Conservation (phyloP, 2,329 filamentous ascomycete genomes). For the Nemania serpens region DNA sequence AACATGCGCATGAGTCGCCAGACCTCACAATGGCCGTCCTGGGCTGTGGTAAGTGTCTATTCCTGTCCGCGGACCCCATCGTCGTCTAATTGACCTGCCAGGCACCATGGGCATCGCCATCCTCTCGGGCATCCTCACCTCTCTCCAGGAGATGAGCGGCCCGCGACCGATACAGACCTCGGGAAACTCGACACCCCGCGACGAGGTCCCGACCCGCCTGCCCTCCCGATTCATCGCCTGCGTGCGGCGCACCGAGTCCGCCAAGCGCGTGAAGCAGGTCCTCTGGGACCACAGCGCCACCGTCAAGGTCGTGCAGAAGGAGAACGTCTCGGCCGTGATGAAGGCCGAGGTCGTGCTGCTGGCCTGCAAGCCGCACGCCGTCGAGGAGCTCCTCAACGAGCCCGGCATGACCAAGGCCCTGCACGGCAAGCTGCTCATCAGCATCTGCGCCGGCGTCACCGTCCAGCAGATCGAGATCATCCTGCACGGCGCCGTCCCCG, state of each 20-base stretch:
- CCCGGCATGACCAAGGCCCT: constrained; percentile 74
- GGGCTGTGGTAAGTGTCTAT: constrained; percentile 69
- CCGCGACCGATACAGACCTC: constrained; percentile 52
- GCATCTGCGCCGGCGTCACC: constrained; percentile 78
- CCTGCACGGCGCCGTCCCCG: constrained; percentile 61
- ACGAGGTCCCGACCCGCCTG: constrained; percentile 60
- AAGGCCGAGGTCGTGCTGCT: constrained; percentile 76
- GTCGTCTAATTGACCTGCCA: constrained; percentile 40
- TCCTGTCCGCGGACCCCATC: neutral
- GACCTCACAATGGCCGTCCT: constrained; percentile 77
- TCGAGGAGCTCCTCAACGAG: constrained; percentile 68
- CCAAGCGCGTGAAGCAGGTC: constrained; percentile 68
- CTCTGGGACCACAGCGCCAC: constrained; percentile 66
- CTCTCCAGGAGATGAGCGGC: constrained; percentile 60
- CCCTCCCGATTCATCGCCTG: constrained; percentile 82
- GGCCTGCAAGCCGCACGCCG: constrained; percentile 79
- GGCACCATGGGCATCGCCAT: constrained; percentile 87
- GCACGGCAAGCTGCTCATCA: constrained; percentile 79
- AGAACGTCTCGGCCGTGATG: constrained; percentile 70
- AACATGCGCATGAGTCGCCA: constrained; percentile 44
- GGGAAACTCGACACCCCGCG: constrained; percentile 49
- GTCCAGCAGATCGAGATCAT: constrained; percentile 68
- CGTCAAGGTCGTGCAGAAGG: constrained; percentile 70
- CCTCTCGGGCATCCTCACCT: constrained; percentile 76
- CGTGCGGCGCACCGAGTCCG: constrained; percentile 71